Conservation (phyloP, 768 basidiomycete species). For the Ramaria rubella region DNA sequence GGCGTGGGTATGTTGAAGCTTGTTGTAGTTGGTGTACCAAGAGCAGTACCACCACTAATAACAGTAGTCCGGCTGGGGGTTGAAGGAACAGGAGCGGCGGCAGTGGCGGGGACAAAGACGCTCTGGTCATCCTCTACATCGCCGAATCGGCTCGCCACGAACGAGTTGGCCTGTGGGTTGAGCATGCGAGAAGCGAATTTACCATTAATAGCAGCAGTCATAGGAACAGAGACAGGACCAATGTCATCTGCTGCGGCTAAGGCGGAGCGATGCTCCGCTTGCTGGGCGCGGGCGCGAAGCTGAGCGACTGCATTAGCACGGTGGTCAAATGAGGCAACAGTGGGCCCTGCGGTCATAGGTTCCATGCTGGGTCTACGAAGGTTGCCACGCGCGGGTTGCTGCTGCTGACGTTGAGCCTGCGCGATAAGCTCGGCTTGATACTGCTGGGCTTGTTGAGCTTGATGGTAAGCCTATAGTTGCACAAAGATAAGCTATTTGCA, state of each 20-base stretch:
- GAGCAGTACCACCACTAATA: slow-evolving; percentile 66
- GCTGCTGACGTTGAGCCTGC: slow-evolving; percentile 49
- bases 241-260: slow-evolving; percentile 23
- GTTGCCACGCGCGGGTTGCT: slow-evolving; percentile 35
- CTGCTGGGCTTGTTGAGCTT: slow-evolving; percentile 57
- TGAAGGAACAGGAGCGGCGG: slow-evolving; percentile 30
- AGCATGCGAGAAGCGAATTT: slow-evolving; percentile 62
- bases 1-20: slow-evolving; percentile 29
- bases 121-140: slow-evolving; percentile 28
- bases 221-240: slow-evolving; percentile 66
- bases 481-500: slow-evolving; percentile 10
- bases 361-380: slow-evolving; percentile 46
- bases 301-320: slow-evolving; percentile 50
- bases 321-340: slow-evolving; percentile 56
- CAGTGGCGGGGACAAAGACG: slow-evolving; percentile 11
- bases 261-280: slow-evolving; percentile 57
- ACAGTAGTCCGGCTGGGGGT: slow-evolving; percentile 60
- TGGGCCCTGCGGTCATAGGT: slow-evolving; percentile 71
- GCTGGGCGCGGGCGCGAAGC: slow-evolving; percentile 55
- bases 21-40: slow-evolving; percentile 48
- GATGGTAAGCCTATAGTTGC: slow-evolving; percentile 38
- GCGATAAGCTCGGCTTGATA: slow-evolving; percentile 67
- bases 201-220: slow-evolving; percentile 75
- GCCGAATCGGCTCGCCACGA: slow-evolving; percentile 25
- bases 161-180: slow-evolving; percentile 35